Base-by-base conservation (phyloP, 2,329 filamentous ascomycete species). In the Aspergillus hiratsukae region DNA sequence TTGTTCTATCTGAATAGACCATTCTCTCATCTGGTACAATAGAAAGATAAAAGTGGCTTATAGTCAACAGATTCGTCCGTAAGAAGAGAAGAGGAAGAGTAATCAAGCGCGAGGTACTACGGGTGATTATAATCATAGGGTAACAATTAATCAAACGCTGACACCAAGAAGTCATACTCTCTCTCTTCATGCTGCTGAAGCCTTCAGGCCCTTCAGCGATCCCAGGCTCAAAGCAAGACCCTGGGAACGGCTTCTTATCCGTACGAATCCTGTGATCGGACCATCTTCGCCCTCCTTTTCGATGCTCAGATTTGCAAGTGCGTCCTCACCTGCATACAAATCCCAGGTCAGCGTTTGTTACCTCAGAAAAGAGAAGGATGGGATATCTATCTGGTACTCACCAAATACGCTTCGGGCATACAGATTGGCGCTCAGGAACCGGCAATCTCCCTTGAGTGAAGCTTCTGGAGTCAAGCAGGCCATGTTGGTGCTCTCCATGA, bases 401-500 rank as follows among this genome's bases (percentile, higher is more conserved):
- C 94, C 94, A 74, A 99, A 99, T 51, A 99, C 93, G 72, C 92
- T 97, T 67, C 91, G 86, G 60, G 94, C 94, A 71, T 99, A 99
- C 41, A 99, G 78, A 70, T 99, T 99, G 21, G 94, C 94, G 71
- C 92, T 97, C 73, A 99, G 76, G 81, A 99, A 99, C 71, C 97
- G 92, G 73, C 94, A 99, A 69, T 99, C 94, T 52, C 94, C 94
- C 81, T 96, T 93, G 73, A 99, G 83, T 58, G 91, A 96, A 25
- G 93, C 94, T 71, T 97, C 94, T 3, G 94, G 94, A 6, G 94
- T 99, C 68, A 99, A 78, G 75, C 94, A 99, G 73, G 87, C 94
- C 94, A 99, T 99, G 76, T 99, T 97, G 53, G 94, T 99, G 73
- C 89, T 93, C 59, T 91, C 91, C 94, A 97, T 97, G 58, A 99